phyloP scores from a whole-genome alignment of 2,329 filamentous ascomycete genomes.

The Aspergillus brasiliensis region DNA sequence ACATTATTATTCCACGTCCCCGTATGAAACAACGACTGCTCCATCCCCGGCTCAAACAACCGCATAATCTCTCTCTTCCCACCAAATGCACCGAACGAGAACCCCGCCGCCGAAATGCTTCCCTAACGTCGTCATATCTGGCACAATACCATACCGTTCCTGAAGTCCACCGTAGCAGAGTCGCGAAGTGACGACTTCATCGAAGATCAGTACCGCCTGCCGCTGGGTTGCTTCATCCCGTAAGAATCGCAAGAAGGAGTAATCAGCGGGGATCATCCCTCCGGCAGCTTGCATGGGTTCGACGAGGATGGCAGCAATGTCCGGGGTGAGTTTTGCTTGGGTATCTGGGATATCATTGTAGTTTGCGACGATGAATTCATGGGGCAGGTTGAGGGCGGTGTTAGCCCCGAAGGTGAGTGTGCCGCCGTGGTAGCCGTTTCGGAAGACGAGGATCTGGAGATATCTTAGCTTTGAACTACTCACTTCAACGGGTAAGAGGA shows the following conservation, averaged over 20 bases:
- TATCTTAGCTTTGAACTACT: not conserved
- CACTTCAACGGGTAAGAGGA: not conserved
- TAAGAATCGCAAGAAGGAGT: slow-evolving; percentile 56
- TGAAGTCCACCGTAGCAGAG: slow-evolving; percentile 56
- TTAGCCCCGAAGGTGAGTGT: slow-evolving; percentile 49
- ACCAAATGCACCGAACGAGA: slow-evolving; percentile 69
- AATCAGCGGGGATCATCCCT: slow-evolving; percentile 56
- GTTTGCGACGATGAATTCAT: slow-evolving; percentile 61
- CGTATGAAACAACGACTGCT: slow-evolving; percentile 53
- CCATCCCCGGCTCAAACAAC: slow-evolving; percentile 53
- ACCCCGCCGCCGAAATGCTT: slow-evolving; percentile 68
- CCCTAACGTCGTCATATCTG: slow-evolving; percentile 66
- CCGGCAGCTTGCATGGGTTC: slow-evolving; percentile 68
- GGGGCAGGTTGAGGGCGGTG: slow-evolving; percentile 48
- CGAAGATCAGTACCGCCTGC: slow-evolving; percentile 65
- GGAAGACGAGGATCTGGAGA: slow-evolving; percentile 51
- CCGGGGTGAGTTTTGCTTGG: slow-evolving; percentile 42
- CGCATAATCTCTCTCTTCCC: slow-evolving; percentile 62
- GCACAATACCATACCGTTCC: slow-evolving; percentile 47
- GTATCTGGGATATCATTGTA: slow-evolving; percentile 63
- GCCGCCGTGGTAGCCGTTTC: slow-evolving; percentile 58
- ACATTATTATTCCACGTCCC: slow-evolving; percentile 72
- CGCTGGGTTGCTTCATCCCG: slow-evolving; percentile 51
- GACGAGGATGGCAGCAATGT: slow-evolving; percentile 64
- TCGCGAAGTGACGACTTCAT: slow-evolving; percentile 72